Evolutionary conservation across 768 basidiomycete species (phyloP), one percentile per base, ranked within the genome.

Genomic region (Arthromyces matolae): DNA sequence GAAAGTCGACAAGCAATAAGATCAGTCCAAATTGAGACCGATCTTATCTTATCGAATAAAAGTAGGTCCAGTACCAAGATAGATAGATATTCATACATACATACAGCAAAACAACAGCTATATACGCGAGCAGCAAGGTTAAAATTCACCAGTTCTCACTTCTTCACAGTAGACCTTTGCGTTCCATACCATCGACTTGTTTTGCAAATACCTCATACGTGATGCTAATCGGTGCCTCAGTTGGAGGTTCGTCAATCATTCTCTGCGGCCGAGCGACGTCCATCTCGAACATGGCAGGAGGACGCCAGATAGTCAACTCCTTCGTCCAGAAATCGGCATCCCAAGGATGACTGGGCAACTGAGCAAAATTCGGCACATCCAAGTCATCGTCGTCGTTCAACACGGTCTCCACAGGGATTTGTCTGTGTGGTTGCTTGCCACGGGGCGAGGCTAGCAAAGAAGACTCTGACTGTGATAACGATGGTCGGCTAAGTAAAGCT

Each of bases 181-280:
- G 12, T 34, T 54, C 52, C 16, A 57, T 19, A 19, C 47, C 47
- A 16, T 51, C 52, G 9, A 60, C 42, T 14, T 38, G 40, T 47
- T 54, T 49, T 18, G 59, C 57, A 45, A 60, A 58, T 4, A 47
- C 57, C 24, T 55, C 50, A 28, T 58, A 60, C 4, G 53, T 42
- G 12, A 60, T 60, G 34, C 59, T 60, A 24, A 50, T 49, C 2
- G 54, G 52, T 16, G 54, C 38, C 22, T 58, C 52, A 8, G 24
- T 13, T 8, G 40, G 12, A 12, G 45, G 51, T 14, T 29, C 25
- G 24, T 43, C 40, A 25, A 24, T 19, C 54, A 58, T 56, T 14
- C 42, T 42, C 29, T 49, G 56, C 25, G 56, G 56, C 8, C 54
- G 52, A 14, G 57, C 45, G 31, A 60, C 50, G 45, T 60, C 57